Conservation (phyloP, 768 basidiomycete species). For the Suillus brevipes region DNA sequence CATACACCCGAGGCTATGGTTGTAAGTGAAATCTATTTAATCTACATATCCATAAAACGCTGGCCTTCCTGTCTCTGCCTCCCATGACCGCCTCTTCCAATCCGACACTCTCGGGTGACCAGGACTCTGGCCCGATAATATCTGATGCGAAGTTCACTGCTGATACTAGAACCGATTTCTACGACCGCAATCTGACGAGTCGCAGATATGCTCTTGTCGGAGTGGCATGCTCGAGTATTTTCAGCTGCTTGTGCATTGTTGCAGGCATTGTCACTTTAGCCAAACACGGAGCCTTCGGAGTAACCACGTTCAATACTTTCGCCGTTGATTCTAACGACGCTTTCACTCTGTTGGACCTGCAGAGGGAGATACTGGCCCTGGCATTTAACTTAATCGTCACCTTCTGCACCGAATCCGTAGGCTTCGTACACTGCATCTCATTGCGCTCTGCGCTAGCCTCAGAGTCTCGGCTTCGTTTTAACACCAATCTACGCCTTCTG, state of each 20-base stretch:
- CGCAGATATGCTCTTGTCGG: neutral
- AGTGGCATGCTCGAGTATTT: neutral
- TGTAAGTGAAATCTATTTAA: neutral
- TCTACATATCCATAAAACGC: neutral
- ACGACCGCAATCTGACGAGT: neutral
- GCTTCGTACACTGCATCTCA: conserved; percentile 27
- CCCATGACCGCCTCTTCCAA: neutral
- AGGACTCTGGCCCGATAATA: neutral
- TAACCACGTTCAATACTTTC: neutral
- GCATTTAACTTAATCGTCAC: conserved; percentile 29
- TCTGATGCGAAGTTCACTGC: neutral
- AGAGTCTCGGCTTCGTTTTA: conserved; percentile 25
- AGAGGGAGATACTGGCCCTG: conserved; percentile 23
- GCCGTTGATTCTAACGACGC: too few relatives aligned
- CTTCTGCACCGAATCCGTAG: conserved; percentile 31
- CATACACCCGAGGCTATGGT: neutral
- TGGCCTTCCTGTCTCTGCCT: neutral
- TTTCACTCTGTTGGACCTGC: conserved; percentile 1
- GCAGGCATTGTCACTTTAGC: neutral
- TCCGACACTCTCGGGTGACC: neutral
- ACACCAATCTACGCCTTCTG: conserved; percentile 18
- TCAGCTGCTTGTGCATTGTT: neutral
- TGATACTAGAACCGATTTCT: neutral
- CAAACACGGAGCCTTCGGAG: neutral
- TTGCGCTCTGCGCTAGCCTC: conserved; percentile 31